Evolutionary conservation across 1,284 basidiomycete species (phyloP).

Genomic region (Papiliotrema nemorosa): DNA sequence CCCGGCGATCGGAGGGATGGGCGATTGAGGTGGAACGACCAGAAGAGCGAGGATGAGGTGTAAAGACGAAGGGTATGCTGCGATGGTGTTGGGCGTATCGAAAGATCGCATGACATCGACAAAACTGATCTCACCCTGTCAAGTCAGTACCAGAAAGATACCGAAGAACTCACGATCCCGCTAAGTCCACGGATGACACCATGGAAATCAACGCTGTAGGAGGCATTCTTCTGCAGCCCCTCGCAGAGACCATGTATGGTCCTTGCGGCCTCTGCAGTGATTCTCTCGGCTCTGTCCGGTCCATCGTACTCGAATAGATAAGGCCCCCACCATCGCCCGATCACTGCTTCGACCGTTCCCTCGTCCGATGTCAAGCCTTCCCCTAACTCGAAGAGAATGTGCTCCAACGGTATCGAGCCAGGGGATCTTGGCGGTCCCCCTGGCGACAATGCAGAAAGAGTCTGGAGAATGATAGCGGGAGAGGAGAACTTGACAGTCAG

Average conservation of each 20-base stretch:
- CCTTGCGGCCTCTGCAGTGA: slow-evolving; percentile 37
- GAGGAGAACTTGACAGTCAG: slow-evolving; percentile 47
- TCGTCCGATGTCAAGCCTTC: slow-evolving; percentile 47
- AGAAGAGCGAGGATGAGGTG: slow-evolving; percentile 48
- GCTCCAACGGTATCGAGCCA: slow-evolving; percentile 41
- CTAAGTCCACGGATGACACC: slow-evolving; percentile 62
- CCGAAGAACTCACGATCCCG: slow-evolving; percentile 59
- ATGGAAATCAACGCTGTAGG: slow-evolving; percentile 46
- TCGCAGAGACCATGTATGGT: slow-evolving; percentile 41
- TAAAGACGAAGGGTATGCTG: slow-evolving; percentile 42
- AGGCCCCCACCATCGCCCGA: slow-evolving; percentile 47
- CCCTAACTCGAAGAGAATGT: slow-evolving; percentile 49
- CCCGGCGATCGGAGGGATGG: slow-evolving; percentile 47
- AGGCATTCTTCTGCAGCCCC: slow-evolving; percentile 32
- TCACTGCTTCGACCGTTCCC: slow-evolving; percentile 42
- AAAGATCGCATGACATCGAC: slow-evolving; percentile 57
- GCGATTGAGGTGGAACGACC: slow-evolving; percentile 47
- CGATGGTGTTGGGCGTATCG: slow-evolving; percentile 39
- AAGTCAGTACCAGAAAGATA: slow-evolving; percentile 54
- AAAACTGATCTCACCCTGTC: slow-evolving; percentile 66
- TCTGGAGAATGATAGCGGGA: slow-evolving; percentile 46
- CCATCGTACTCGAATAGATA: slow-evolving; percentile 27
- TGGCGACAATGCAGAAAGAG: slow-evolving; percentile 42
- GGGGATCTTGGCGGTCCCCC: slow-evolving; percentile 39
- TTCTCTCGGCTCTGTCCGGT: slow-evolving; percentile 21